Conservation (phyloP, 306 rosid species). For the Malus sylvestris region DNA sequence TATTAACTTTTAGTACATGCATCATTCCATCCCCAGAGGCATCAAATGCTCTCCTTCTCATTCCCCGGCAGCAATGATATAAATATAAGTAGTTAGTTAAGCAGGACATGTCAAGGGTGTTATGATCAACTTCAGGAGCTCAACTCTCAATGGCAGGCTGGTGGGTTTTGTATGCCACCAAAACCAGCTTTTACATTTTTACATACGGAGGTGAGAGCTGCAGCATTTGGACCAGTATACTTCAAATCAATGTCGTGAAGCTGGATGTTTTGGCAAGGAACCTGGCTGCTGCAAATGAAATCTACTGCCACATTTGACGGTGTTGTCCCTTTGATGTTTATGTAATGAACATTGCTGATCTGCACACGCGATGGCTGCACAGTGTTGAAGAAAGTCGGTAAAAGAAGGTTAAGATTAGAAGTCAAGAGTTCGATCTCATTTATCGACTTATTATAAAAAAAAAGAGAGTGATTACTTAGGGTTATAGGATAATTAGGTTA, state of each 20-base stretch:
- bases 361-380: slow-evolving; percentile 51
- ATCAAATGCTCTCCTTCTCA: neutral
- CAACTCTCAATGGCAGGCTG: slow-evolving; percentile 28
- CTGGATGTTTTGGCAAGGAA: slow-evolving; percentile 43
- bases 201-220: slow-evolving; percentile 28
- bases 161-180: slow-evolving; percentile 35
- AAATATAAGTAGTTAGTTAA: neutral
- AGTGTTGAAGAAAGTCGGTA: neutral
- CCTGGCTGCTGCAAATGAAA: slow-evolving; percentile 45
- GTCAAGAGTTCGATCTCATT: neutral
- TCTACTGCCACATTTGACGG: slow-evolving; percentile 36
- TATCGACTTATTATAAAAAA: neutral
- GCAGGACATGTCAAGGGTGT: neutral
- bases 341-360: slow-evolving; percentile 25
- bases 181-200: slow-evolving; percentile 30
- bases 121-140: neutral
- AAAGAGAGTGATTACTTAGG: neutral
- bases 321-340: slow-evolving; percentile 51
- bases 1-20: no score
- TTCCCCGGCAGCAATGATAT: neutral
- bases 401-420: neutral
- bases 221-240: neutral
- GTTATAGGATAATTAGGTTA: neutral
- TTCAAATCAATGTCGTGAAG: slow-evolving; percentile 38
- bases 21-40: neutral